Evolutionary conservation across 495 filamentous ascomycete species (phyloP).

Genomic region (Penicillium canescens): DNA sequence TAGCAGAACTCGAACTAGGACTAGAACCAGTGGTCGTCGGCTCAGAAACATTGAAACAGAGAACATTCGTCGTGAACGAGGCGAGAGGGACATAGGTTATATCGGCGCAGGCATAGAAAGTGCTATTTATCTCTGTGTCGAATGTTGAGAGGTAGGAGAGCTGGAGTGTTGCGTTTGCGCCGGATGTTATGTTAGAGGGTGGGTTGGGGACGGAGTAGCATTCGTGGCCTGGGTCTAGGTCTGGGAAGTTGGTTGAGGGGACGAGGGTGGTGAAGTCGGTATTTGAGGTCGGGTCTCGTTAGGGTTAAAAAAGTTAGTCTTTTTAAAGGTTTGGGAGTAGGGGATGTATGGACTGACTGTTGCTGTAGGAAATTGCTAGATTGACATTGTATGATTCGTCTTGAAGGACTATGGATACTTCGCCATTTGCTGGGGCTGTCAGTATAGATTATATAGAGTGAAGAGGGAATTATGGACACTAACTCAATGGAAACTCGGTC

Average conservation of each 20-base stretch:
- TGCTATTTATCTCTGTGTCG: slow-evolving; percentile 44
- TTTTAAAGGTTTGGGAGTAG: no score
- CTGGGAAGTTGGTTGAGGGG: slow-evolving; percentile 21
- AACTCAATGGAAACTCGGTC: slow-evolving; percentile 46
- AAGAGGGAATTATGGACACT: slow-evolving; percentile 1
- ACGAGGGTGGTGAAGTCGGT: slow-evolving; percentile 44
- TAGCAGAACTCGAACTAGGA: slow-evolving; percentile 3
- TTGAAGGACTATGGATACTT: slow-evolving; percentile 37
- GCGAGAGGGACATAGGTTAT: slow-evolving; percentile 44
- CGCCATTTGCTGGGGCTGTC: slow-evolving; percentile 23
- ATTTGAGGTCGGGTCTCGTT: slow-evolving; percentile 39
- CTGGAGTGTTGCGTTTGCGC: slow-evolving; percentile 53
- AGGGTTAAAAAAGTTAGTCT: not conserved
- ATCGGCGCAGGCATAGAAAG: slow-evolving; percentile 55
- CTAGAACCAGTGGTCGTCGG: slow-evolving; percentile 9
- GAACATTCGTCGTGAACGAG: slow-evolving; percentile 38
- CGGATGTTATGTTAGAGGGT: slow-evolving; percentile 32
- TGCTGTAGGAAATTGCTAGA: slow-evolving; percentile 45
- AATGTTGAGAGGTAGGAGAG: slow-evolving; percentile 48
- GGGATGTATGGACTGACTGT: slow-evolving; percentile 29
- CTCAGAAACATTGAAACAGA: slow-evolving; percentile 53
- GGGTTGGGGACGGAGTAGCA: slow-evolving; percentile 49
- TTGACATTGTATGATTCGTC: slow-evolving; percentile 51
- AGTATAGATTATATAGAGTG: not conserved
- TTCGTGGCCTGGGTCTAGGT: slow-evolving; percentile 47